These are phyloP conservation scores for Leccinum holopus DNA, from an alignment of 1,284 basidiomycete species.

Conservation along the genomic window DNA sequence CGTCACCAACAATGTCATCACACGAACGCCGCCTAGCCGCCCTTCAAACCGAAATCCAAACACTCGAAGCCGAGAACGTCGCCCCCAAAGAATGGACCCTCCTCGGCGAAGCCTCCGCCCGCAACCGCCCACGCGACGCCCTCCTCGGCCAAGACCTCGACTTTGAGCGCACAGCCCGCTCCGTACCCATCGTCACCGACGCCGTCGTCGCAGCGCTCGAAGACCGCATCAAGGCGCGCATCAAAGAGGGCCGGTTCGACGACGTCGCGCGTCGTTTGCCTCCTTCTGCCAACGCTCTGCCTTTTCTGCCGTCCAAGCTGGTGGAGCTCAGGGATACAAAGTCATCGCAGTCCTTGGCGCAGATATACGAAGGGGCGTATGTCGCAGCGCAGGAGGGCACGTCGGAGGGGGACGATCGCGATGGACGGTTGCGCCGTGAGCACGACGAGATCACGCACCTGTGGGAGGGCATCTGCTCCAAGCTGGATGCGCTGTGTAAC, in stretches of 20 bases:
- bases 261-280: slow-evolving; percentile 80
- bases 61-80: slow-evolving; percentile 71
- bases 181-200: slow-evolving; percentile 88
- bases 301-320: slow-evolving; percentile 88
- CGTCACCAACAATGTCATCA: slow-evolving; percentile 39
- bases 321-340: slow-evolving; percentile 91
- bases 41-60: slow-evolving; percentile 65
- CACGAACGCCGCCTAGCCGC: slow-evolving; percentile 63
- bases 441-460: slow-evolving; percentile 82
- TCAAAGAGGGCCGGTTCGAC: slow-evolving; percentile 86
- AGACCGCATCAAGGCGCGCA: slow-evolving; percentile 89
- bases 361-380: slow-evolving; percentile 97
- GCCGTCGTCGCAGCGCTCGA: slow-evolving; percentile 83
- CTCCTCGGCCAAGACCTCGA: slow-evolving; percentile 94
- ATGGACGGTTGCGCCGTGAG: slow-evolving; percentile 87
- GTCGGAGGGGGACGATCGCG: slow-evolving; percentile 66
- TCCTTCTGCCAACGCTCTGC: slow-evolving; percentile 54
- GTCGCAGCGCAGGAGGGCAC: slow-evolving; percentile 59
- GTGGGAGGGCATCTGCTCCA: slow-evolving; percentile 87
- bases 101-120: slow-evolving; percentile 86
- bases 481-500: slow-evolving; percentile 93
- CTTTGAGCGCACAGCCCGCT: slow-evolving; percentile 88
- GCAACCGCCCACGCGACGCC: slow-evolving; percentile 86
- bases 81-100: slow-evolving; percentile 84
- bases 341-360: slow-evolving; percentile 85